Conservation (phyloP, 352 stramenopile species). For the Phytophthora fragariaefolia region DNA sequence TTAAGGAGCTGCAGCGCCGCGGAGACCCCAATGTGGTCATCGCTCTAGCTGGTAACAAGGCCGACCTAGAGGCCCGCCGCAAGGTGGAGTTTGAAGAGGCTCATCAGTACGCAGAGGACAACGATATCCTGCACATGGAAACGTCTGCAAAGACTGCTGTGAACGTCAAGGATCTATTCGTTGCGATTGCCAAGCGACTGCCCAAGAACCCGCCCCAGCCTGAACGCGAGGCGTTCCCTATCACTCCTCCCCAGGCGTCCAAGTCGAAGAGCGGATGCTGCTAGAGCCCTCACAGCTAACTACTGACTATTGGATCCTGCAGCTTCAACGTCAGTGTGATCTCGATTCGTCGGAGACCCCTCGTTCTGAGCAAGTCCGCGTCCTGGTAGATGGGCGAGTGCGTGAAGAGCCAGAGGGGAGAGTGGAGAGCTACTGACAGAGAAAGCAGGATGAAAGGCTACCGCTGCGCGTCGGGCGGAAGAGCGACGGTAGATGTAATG, state of each 20-base stretch:
- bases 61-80: slow-evolving; percentile 96
- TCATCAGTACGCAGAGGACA: slow-evolving; percentile 98
- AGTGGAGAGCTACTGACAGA: slow-evolving; percentile 19
- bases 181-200: slow-evolving; percentile 94
- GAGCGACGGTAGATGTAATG: slow-evolving; percentile 40
- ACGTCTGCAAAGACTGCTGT: slow-evolving; percentile 99
- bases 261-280: slow-evolving; percentile 86
- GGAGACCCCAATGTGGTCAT: slow-evolving; percentile 98
- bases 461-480: slow-evolving; percentile 18
- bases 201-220: slow-evolving; percentile 86
- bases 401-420: slow-evolving; percentile 16
- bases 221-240: slow-evolving; percentile 85
- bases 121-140: slow-evolving; percentile 99
- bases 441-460: slow-evolving; percentile 31
- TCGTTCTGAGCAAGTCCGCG: slow-evolving; percentile 20
- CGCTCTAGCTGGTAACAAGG: slow-evolving; percentile 98
- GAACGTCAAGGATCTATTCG: slow-evolving; percentile 99
- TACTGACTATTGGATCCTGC: slow-evolving; percentile 43
- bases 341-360: slow-evolving; percentile 27
- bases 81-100: slow-evolving; percentile 98
- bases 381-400: slow-evolving; percentile 23
- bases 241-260: slow-evolving; percentile 75
- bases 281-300: slow-evolving; percentile 50
- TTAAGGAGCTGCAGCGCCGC: slow-evolving; percentile 99
- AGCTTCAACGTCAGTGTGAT: slow-evolving; percentile 34